Conservation (phyloP, 2,329 filamentous ascomycete species). For the Exophiala spinifera region DNA sequence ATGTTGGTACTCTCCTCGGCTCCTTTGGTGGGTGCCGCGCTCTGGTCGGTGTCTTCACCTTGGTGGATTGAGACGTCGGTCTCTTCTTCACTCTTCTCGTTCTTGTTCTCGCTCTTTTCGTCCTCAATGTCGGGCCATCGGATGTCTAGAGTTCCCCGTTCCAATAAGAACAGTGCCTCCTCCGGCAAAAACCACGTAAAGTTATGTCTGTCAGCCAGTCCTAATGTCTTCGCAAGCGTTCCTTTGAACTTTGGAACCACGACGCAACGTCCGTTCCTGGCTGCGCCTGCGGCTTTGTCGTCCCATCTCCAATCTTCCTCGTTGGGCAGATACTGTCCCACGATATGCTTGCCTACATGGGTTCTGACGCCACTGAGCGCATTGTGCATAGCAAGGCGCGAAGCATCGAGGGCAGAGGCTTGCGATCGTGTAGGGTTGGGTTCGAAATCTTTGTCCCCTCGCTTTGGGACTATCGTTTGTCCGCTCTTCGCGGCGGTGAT, state of each 20-base stretch:
- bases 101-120: conserved; percentile 32
- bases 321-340: conserved; percentile 64
- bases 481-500: conserved; percentile 46
- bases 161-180: conserved; percentile 84
- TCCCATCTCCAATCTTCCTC: conserved; percentile 20
- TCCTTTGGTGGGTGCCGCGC: too few relatives aligned
- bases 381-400: conserved; percentile 82
- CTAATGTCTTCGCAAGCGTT: conserved; percentile 71
- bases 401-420: conserved; percentile 71
- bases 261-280: conserved; percentile 32
- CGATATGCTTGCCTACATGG: conserved; percentile 64
- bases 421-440: conserved; percentile 84
- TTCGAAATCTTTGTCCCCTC: conserved; percentile 97
- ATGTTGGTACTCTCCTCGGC: conserved; percentile 7
- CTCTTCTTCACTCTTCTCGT: conserved; percentile 12
- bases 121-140: conserved; percentile 64
- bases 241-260: conserved; percentile 73
- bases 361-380: conserved; percentile 74
- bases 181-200: conserved; percentile 84
- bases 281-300: conserved; percentile 18
- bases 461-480: conserved; percentile 65
- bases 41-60: neutral
- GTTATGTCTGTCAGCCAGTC: conserved; percentile 62
- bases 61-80: neutral
- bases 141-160: conserved; percentile 81